These are phyloP conservation scores for Cornus florida DNA, from an alignment of 148 eudicot genomes.

Conservation along the genomic window DNA sequence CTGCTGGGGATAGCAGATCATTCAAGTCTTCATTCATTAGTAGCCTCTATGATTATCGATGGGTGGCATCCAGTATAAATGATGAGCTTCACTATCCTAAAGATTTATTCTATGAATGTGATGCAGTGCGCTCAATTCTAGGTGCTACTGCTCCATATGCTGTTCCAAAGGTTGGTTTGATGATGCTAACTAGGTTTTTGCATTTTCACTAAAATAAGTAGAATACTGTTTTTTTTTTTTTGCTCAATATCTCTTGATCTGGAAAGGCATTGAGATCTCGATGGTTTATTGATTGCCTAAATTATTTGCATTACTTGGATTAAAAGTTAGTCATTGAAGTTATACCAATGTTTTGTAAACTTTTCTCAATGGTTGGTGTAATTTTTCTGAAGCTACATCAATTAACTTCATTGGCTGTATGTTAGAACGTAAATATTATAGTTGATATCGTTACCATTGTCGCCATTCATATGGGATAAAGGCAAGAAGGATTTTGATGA, in stretches of 20 bases:
- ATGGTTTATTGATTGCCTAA: background rate
- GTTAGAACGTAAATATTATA: too few species aligned
- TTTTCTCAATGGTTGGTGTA: background rate
- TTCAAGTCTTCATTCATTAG: slow-evolving; percentile 63
- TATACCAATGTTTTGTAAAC: background rate
- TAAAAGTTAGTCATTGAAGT: background rate
- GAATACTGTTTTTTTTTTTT: background rate
- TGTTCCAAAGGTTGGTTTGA: slow-evolving; percentile 80
- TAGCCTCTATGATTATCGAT: slow-evolving; percentile 47
- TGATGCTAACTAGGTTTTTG: background rate
- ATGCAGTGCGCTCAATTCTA: slow-evolving; percentile 64
- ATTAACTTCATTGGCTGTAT: too few species aligned
- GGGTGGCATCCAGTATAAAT: slow-evolving; percentile 65
- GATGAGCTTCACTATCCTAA: slow-evolving; percentile 63
- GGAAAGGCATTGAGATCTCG: background rate
- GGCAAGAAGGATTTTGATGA: background rate
- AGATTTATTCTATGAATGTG: slow-evolving; percentile 79
- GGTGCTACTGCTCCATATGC: slow-evolving; percentile 78
- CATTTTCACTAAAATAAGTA: too few species aligned
- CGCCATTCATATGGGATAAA: background rate
- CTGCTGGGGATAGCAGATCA: slow-evolving; percentile 32
- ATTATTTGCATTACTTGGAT: background rate
- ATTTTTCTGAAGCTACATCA: background rate
- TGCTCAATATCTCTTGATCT: background rate
- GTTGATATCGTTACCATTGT: slow-evolving; percentile 1